Base-by-base conservation (phyloP, 78 protist species). In the Dictyostelium capitatum region DNA sequence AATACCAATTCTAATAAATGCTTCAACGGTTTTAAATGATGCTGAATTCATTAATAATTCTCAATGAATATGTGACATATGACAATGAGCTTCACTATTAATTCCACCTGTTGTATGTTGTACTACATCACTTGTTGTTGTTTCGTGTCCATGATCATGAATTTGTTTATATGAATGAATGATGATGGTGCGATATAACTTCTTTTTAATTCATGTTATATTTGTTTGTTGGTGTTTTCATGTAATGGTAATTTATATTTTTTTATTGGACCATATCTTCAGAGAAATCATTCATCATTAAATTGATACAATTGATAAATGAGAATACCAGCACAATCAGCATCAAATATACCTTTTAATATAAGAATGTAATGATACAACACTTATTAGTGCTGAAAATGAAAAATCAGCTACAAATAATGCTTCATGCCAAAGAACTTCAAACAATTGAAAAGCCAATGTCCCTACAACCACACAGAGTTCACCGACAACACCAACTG, bases 381-480 rank as follows among this genome's bases (percentile, higher is more conserved):
- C 69, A 74, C 96, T 94, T 46, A 80, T 56, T 50, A 94, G 96
- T 23, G 96, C 69, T 7, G 96, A 59, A 23, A 94, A 46, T 7
- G 91, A 50, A 64, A 84, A 94, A 51, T 87, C 46, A 43, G 77
- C 7, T 30, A 51, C 7, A 1, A 92, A 37, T n/a, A 67, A 19
- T 12, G 78, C 54, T 57, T 70, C 77, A 41, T 79, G 87, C 46
- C 56, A 12, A 59, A 25, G 79, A 64, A 94, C 96, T 54, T 94
- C 96, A 82, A 89, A 87, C 51, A 84, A 67, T 75, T 94, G 96
- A 81, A 94, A 78, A 20, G 65, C 25, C n/a, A 94, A 48, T 6
- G 94, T 94, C 15, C 79, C 83, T 41, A 80, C n/a, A n/a, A n/a
- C n/a, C n/a, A n/a, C 25, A 17, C 20, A 94, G 23, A 23, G 79